phyloP scores from a whole-genome alignment of 768 basidiomycete genomes.

The Kondoa malvinella region DNA sequence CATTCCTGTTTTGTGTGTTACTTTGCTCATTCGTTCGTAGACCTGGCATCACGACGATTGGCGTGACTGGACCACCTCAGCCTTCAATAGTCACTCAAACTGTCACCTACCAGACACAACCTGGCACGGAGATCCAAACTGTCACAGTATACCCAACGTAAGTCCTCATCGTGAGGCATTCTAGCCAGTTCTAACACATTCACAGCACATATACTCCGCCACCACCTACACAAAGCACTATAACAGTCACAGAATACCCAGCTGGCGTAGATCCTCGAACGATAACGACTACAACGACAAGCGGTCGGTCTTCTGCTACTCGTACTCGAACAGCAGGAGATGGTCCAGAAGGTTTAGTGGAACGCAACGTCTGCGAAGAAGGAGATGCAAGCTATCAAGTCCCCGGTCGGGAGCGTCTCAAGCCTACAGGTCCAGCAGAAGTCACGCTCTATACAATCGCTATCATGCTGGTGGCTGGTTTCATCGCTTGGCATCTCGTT shows the following conservation, averaged over 20 bases:
- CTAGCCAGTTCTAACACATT: too few relatives aligned
- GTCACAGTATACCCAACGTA: neutral
- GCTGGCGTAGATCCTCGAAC: neutral
- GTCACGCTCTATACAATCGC: constrained; percentile 4
- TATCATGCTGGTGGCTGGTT: constrained; percentile 18
- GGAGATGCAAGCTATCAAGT: constrained; percentile 1
- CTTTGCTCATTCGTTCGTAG: too few relatives aligned
- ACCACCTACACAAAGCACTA: neutral
- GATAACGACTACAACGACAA: neutral
- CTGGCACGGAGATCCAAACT: neutral
- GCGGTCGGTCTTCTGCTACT: neutral
- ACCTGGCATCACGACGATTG: neutral
- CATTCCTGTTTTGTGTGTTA: too few relatives aligned
- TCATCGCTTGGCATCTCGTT: constrained; percentile 23
- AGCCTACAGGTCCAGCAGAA: neutral
- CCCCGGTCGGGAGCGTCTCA: neutral
- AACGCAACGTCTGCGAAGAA: neutral
- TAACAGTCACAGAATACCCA: neutral
- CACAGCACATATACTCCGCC: neutral
- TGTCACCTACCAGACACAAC: neutral
- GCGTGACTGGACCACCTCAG: neutral
- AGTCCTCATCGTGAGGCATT: too few relatives aligned
- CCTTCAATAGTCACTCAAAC: neutral
- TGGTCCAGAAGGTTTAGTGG: neutral
- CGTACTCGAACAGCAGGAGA: neutral